These are phyloP conservation scores for Suillus tomentosus DNA, from an alignment of 768 basidiomycete genomes.

Conservation along the genomic window DNA sequence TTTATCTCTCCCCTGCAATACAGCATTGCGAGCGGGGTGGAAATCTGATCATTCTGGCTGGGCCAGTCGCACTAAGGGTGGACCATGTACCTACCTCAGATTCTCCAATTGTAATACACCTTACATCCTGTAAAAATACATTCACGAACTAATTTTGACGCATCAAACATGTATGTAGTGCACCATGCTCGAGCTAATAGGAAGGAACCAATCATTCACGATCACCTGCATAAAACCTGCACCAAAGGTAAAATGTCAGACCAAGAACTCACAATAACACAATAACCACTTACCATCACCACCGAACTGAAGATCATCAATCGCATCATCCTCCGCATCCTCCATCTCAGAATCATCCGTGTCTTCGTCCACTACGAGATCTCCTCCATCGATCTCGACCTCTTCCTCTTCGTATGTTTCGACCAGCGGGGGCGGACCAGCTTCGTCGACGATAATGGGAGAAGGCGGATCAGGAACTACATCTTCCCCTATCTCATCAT, in stretches of 20 bases:
- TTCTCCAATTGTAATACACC: background rate
- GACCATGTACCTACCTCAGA: background rate
- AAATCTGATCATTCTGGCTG: background rate
- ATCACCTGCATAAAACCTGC: conserved; percentile 19
- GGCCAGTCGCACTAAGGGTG: too few species aligned
- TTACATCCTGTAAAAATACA: background rate
- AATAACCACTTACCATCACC: conserved; percentile 5
- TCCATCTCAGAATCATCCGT: conserved; percentile 9
- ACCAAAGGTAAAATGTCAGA: conserved; percentile 11
- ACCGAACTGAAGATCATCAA: conserved; percentile 10
- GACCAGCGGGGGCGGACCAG: background rate
- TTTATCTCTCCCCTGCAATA: background rate
- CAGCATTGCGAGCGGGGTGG: too few species aligned
- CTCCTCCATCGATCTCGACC: background rate
- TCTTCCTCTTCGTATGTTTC: conserved; percentile 10
- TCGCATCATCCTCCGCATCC: conserved; percentile 13
- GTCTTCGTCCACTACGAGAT: conserved; percentile 14
- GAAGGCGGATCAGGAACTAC: background rate
- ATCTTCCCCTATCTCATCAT: background rate
- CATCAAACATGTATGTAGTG: conserved; percentile 27
- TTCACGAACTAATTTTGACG: background rate
- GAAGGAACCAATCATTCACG: conserved; percentile 26
- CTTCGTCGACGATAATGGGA: background rate
- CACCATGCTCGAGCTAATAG: conserved; percentile 25
- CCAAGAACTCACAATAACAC: background rate